Conservation (phyloP, 1,139 yeast genomes). For the Suhomyces bolitotheri region DNA sequence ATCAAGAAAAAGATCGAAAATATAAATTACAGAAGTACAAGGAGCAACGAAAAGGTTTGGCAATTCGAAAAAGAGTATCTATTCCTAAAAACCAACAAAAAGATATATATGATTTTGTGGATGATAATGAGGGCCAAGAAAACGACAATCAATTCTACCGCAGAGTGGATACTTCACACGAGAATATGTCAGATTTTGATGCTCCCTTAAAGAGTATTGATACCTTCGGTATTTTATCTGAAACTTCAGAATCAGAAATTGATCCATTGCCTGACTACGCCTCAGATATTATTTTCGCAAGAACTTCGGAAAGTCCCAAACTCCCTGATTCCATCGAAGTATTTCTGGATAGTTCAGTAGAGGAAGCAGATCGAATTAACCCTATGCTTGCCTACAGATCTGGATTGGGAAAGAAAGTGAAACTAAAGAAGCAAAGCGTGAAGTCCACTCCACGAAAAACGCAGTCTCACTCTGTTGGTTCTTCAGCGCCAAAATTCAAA, state of each 20-base stretch:
- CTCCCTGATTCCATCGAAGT: constrained; percentile 1
- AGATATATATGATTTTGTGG: constrained; percentile 14
- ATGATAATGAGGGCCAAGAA: constrained; percentile 13
- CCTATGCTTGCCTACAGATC: constrained; percentile 20
- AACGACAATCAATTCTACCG: constrained; percentile 11
- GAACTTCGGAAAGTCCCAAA: background rate
- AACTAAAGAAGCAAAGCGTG: background rate
- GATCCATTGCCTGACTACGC: constrained; percentile 3
- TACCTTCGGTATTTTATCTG: constrained; percentile 15
- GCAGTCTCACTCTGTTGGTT: too few species aligned
- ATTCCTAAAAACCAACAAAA: background rate
- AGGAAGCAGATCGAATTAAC: constrained; percentile 23
- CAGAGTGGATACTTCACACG: constrained; percentile 14
- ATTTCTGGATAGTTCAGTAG: constrained; percentile 15
- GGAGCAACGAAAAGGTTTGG: constrained; percentile 36
- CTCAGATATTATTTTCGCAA: constrained; percentile 5
- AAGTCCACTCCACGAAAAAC: background rate
- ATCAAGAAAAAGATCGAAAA: background rate
- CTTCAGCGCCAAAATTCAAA: background rate
- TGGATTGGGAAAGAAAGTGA: background rate
- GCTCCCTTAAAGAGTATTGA: constrained; percentile 8
- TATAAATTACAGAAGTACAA: constrained; percentile 2
- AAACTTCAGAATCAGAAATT: constrained; percentile 12
- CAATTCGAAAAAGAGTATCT: constrained; percentile 26
- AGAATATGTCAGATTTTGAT: constrained; percentile 14